phyloP scores from a whole-genome alignment of 257 asterid species.

The Schizonepeta tenuifolia region DNA sequence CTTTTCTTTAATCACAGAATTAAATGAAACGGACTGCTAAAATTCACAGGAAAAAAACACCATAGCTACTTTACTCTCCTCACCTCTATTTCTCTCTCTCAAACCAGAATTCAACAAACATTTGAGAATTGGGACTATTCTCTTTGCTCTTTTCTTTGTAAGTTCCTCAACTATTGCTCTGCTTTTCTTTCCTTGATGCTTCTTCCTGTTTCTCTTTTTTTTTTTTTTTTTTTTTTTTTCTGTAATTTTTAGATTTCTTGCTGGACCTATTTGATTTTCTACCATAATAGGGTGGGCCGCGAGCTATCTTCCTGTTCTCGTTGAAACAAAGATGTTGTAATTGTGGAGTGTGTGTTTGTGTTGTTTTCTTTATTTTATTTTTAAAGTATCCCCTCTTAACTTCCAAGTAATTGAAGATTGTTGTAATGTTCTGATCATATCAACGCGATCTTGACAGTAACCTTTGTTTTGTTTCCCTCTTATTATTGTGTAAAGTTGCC shows the following conservation, averaged over 20 bases:
- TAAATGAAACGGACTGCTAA: slow-evolving; percentile 10
- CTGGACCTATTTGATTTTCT: slow-evolving; percentile 18
- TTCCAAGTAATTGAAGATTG: not conserved
- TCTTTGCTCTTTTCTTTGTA: not conserved
- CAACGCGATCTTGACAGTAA: slow-evolving; percentile 14
- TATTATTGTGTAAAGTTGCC: not conserved
- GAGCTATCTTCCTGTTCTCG: not conserved
- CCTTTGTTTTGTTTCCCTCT: slow-evolving; percentile 14
- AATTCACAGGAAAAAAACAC: slow-evolving; percentile 15
- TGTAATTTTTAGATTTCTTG: not conserved
- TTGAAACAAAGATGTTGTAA: not conserved
- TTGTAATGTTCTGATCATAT: slow-evolving; percentile 11
- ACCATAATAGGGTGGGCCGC: slow-evolving; percentile 8
- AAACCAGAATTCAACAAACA: not conserved
- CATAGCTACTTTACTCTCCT: slow-evolving; percentile 23
- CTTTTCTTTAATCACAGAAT: slow-evolving; percentile 10
- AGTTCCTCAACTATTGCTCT: slow-evolving; percentile 15
- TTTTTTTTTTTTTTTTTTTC: not conserved
- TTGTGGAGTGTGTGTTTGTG: not conserved
- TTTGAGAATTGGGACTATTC: slow-evolving; percentile 1
- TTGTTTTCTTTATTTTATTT: not conserved
- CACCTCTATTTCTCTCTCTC: not conserved
- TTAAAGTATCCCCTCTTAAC: not conserved
- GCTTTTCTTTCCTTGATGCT: not conserved
- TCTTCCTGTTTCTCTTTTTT: not conserved